These are phyloP conservation scores for Myxozyma mucilagina DNA, from an alignment of 805 yeast species.

Conservation along the genomic window DNA sequence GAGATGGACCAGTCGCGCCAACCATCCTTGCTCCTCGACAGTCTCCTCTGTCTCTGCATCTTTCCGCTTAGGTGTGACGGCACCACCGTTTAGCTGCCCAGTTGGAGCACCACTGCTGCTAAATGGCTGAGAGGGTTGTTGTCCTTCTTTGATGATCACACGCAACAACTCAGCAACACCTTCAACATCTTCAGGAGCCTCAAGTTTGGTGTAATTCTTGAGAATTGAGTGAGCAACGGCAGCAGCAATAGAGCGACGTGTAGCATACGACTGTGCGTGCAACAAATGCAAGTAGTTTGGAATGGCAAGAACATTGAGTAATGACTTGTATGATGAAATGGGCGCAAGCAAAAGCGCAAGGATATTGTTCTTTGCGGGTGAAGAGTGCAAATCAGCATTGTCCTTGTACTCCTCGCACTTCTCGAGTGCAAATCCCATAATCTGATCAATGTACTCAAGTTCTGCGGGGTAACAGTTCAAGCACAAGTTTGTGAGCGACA, in stretches of 20 bases:
- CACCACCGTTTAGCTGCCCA: conserved; percentile 1
- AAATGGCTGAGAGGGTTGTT: conserved; percentile 34
- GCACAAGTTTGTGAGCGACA: conserved; percentile 64
- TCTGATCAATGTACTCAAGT: conserved; percentile 57
- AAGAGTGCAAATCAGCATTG: conserved; percentile 33
- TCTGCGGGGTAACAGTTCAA: conserved; percentile 66
- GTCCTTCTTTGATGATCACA: conserved; percentile 51
- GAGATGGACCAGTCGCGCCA: conserved; percentile 71
- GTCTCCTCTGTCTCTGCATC: conserved; percentile 45
- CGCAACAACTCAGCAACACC: conserved; percentile 60
- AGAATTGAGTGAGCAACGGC: conserved; percentile 63
- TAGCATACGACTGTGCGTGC: conserved; percentile 50
- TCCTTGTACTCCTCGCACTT: conserved; percentile 38
- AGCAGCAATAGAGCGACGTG: conserved; percentile 60
- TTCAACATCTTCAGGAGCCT: conserved; percentile 52
- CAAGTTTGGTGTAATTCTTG: conserved; percentile 42
- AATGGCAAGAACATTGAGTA: conserved; percentile 43
- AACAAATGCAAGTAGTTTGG: conserved; percentile 57
- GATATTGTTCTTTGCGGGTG: conserved; percentile 36
- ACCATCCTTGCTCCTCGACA: conserved; percentile 37
- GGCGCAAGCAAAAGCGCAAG: conserved; percentile 41
- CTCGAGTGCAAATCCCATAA: conserved; percentile 52
- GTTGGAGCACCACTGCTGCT: conserved; percentile 26
- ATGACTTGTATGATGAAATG: conserved; percentile 37
- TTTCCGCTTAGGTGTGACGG: conserved; percentile 23